Percentiles rank a stretch among this genome's conserved stretches.
Evolutionary conservation across 2,329 filamentous ascomycete species (phyloP).

Genomic region (Helotiales sp.): DNA sequence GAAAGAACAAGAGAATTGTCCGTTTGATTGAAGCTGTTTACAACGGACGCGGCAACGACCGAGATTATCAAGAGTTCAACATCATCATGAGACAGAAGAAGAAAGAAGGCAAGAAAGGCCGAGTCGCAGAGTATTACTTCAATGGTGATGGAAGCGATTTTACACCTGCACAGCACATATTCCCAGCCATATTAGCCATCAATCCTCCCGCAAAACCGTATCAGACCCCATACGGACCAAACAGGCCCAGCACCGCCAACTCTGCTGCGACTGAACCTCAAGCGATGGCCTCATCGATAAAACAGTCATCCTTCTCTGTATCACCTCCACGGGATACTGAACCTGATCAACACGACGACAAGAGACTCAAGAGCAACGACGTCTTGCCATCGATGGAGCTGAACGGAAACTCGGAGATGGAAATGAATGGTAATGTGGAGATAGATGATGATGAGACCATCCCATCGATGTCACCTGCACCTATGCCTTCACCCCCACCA

Average conservation of each 20-base stretch:
- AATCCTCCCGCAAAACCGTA: constrained; percentile 24
- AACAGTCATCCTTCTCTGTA: constrained; percentile 1
- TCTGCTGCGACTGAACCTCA: neutral
- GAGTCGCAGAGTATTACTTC: constrained; percentile 53
- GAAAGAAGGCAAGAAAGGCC: constrained; percentile 55
- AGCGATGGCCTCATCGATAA: constrained; percentile 2
- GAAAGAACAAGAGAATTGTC: constrained; percentile 51
- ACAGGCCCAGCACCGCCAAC: constrained; percentile 9
- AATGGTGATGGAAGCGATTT: constrained; percentile 36
- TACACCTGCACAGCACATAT: constrained; percentile 16
- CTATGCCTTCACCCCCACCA: neutral
- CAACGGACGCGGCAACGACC: constrained; percentile 54
- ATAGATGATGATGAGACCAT: neutral
- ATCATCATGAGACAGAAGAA: constrained; percentile 54
- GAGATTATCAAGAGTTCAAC: constrained; percentile 52
- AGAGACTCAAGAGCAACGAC: constrained; percentile 29
- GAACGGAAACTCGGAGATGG: constrained; percentile 18
- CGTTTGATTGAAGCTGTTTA: constrained; percentile 59
- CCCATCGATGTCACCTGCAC: neutral
- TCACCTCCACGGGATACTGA: constrained; percentile 21
- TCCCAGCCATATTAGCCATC: constrained; percentile 13
- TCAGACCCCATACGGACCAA: constrained; percentile 21
- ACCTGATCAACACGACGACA: constrained; percentile 21
- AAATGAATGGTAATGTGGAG: neutral
- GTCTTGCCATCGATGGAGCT: constrained; percentile 21